Evolutionary conservation across 208 protist genomes (phyloP), one percentile per base, ranked within the genome.

Genomic region (Trypanosoma melophagium): DNA sequence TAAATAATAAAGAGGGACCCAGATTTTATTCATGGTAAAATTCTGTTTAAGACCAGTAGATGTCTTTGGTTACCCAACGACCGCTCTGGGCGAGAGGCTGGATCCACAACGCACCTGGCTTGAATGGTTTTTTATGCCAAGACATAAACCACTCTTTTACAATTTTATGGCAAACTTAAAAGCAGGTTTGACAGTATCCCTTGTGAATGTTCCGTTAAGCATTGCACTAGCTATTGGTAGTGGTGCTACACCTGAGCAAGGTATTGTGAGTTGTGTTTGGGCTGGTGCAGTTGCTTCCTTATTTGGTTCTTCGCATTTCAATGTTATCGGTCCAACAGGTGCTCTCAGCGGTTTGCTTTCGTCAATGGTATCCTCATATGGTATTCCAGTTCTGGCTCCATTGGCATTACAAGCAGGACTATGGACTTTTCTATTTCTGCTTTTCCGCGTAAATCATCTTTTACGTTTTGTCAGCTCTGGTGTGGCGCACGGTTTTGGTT

Each of bases 241-340:
- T 56, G 71, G 71, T 4, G 71, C 64, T n/a, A 63, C 49, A 3
- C 71, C 71, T 16, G 71, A 24, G 49, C 65, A 69, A 42, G 71
- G 71, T 16, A 71, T 77, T 52, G 71, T 77, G 59, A 71, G 64
- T 66, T 68, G 64, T 28, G 71, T 77, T 7, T 77, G 71, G 71
- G 71, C 71, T 19, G 71, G 64, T 41, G 31, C n/a, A 16, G 40
- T 72, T 0, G 62, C 71, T 35, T 1, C 64, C 22, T 2, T 77
- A 44, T 55, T 60, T 21, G 57, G 65, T 16, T 77, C 71, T 17
- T 77, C 71, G n/a, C 71, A 77, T 41, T 77, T 77, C 44, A 77
- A 77, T 44, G 71, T 77, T 24, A 59, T 77, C 63, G 71, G 71
- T 16, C 71, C 71, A 14, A 77, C 71, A 19, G 71, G 71, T 22